These are phyloP conservation scores for Neofusicoccum laricinum DNA, from an alignment of 2,329 filamentous ascomycete species.

Conservation along the genomic window DNA sequence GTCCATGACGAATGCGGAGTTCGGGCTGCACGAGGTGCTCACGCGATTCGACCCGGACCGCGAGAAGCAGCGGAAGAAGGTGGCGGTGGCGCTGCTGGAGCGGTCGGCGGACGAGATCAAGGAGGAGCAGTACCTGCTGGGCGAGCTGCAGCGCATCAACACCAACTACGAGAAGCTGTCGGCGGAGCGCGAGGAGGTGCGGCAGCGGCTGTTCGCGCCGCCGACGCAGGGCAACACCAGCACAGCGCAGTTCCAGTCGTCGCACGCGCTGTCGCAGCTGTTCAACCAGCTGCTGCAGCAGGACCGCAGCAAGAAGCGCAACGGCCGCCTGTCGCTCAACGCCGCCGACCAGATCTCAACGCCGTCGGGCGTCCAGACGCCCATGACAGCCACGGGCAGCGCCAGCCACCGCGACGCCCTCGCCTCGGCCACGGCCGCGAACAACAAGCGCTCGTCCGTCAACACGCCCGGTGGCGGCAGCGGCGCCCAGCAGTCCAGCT, in stretches of 20 bases:
- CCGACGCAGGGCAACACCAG: conserved; percentile 55
- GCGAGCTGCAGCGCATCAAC: conserved; percentile 89
- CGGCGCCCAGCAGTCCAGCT: conserved; percentile 45
- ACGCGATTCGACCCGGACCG: conserved; percentile 78
- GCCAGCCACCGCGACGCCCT: conserved; percentile 41
- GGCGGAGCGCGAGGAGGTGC: conserved; percentile 82
- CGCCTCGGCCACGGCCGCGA: conserved; percentile 15
- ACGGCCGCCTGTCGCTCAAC: conserved; percentile 37
- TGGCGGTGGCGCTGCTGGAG: conserved; percentile 75
- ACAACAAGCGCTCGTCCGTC: conserved; percentile 25
- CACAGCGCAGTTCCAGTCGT: conserved; percentile 67
- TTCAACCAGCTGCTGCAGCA: conserved; percentile 77
- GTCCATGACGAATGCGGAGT: conserved; percentile 80
- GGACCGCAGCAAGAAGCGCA: conserved; percentile 88
- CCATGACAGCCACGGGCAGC: conserved; percentile 3
- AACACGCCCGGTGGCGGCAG: conserved; percentile 20
- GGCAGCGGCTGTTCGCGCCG: conserved; percentile 81
- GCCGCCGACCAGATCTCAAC: conserved; percentile 35
- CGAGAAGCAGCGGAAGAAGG: conserved; percentile 78
- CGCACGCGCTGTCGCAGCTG: conserved; percentile 72
- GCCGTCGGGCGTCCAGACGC: conserved; percentile 24
- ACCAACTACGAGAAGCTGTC: conserved; percentile 82
- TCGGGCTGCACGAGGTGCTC: conserved; percentile 78
- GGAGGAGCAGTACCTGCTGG: conserved; percentile 84
- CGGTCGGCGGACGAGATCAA: conserved; percentile 83